Conservation (phyloP, 768 basidiomycete species). For the Leccinum obscurum region DNA sequence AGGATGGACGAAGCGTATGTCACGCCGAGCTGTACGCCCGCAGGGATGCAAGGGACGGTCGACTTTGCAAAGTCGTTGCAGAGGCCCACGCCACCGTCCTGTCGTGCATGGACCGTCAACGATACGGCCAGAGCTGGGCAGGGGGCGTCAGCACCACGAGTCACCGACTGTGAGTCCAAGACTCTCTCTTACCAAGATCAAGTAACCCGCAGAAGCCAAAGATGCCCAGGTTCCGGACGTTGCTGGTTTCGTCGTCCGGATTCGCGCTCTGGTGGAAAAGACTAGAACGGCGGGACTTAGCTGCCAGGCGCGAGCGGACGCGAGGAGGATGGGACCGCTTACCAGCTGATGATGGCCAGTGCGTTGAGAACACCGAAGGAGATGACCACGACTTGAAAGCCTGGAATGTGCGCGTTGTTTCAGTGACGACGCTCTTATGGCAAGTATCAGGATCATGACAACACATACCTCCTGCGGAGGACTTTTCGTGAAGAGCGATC, state of each 20-base stretch:
- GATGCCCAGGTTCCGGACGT: slow-evolving; percentile 23
- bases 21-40: slow-evolving; percentile 27
- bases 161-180: neutral
- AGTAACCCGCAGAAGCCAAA: slow-evolving; percentile 21
- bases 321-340: neutral
- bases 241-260: slow-evolving; percentile 21
- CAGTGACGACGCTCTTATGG: neutral
- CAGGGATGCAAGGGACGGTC: slow-evolving; percentile 22
- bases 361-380: slow-evolving; percentile 15
- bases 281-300: slow-evolving; percentile 8
- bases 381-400: slow-evolving; percentile 22
- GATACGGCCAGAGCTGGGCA: slow-evolving; percentile 19
- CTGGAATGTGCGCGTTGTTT: slow-evolving; percentile 12
- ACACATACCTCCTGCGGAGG: slow-evolving; percentile 26
- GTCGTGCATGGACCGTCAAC: slow-evolving; percentile 32
- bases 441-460: neutral
- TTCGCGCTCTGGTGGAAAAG: slow-evolving; percentile 12
- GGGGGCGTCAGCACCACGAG: slow-evolving; percentile 2
- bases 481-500: slow-evolving; percentile 18
- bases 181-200: slow-evolving; percentile 17
- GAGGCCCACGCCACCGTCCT: slow-evolving; percentile 18
- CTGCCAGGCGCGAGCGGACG: neutral
- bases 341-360: slow-evolving; percentile 21
- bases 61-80: slow-evolving; percentile 33
- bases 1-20: slow-evolving; percentile 28